A percentile compares a stretch with the other conserved stretches of the same genome.
phyloP scores from a whole-genome alignment of 306 rosid species.

The Fragaria nilgerrensis region DNA sequence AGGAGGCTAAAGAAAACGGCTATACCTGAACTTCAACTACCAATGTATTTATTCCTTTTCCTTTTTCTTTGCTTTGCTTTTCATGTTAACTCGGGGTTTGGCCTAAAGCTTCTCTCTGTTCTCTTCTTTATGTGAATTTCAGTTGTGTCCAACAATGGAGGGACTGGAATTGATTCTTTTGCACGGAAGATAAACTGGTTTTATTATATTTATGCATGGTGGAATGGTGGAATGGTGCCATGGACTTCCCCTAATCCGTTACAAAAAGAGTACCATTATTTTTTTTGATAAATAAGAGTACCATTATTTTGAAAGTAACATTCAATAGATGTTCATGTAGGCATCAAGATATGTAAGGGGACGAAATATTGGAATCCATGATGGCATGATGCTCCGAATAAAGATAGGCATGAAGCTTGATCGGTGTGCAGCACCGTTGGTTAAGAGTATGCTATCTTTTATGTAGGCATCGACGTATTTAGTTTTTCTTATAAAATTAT shows the following conservation, averaged over 20 bases:
- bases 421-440: too few species aligned
- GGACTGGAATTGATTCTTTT: slow-evolving; percentile 28
- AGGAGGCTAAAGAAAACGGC: slow-evolving; percentile 59
- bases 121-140: slow-evolving; percentile 19
- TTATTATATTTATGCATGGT: slow-evolving; percentile 8
- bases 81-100: slow-evolving; percentile 6
- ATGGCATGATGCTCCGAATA: background rate
- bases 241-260: background rate
- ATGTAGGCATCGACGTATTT: too few species aligned
- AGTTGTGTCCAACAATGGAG: slow-evolving; percentile 25
- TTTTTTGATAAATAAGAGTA: background rate
- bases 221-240: slow-evolving; percentile 14
- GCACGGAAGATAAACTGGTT: background rate
- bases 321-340: background rate
- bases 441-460: too few species aligned
- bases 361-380: background rate
- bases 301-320: background rate
- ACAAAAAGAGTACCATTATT: background rate
- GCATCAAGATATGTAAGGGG: background rate
- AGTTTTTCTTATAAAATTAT: too few species aligned
- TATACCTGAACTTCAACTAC: slow-evolving; percentile 36
- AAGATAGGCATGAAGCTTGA: background rate
- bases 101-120: slow-evolving; percentile 14
- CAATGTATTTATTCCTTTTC: slow-evolving; percentile 51
- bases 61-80: slow-evolving; percentile 20